Base-by-base conservation (phyloP, 23 red algal genomes). In the Gracilaria domingensis region DNA sequence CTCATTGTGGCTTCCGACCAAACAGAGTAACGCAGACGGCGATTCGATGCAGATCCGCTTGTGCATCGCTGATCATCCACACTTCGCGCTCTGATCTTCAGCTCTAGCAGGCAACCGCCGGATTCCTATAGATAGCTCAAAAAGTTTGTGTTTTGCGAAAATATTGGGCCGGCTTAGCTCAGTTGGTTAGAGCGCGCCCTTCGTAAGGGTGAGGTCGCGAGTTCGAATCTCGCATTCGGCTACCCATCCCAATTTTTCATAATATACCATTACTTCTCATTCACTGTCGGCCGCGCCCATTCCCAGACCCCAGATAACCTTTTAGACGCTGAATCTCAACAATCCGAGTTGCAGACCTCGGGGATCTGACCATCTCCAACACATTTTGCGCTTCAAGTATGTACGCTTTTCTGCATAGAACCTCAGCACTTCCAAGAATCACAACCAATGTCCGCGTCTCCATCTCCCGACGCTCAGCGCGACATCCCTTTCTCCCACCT, bases 151-250 rank as follows among this genome's bases (percentile, higher is more conserved):
- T 48, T 12, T 5, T 48, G 12, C 7, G 1, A 16, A 14, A 7
- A 8, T 55, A 2, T 8, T 1, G 18, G 14, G 87, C 87, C 87
- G 87, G 87, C 87, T 90, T 90, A 90, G 87, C 87, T 90, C 87
- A 90, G 87, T 90, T 90, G 87, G 87, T 90, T 90, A 90, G 87
- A 90, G 87, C 87, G 87, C 87, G 87, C 87, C 87, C 87, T 90
- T 90, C 87, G 87, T 90, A 90, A 90, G 87, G 87, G 87, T 90
- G 87, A 90, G 87, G 87, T 90, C 87, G 87, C 87, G 87, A 90
- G 87, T 90, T 90, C 87, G 87, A 90, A 79, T 90, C 87, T 90
- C 87, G 87, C 87, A 90, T 90, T 90, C 87, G 87, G 87, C 87
- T 90, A 14, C 1, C 1, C 1, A 18, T 8, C 18, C 18, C 14